Evolutionary conservation across 768 basidiomycete genomes (phyloP), one percentile per base, ranked within the genome.

Genomic region (Hygrophorus russula): DNA sequence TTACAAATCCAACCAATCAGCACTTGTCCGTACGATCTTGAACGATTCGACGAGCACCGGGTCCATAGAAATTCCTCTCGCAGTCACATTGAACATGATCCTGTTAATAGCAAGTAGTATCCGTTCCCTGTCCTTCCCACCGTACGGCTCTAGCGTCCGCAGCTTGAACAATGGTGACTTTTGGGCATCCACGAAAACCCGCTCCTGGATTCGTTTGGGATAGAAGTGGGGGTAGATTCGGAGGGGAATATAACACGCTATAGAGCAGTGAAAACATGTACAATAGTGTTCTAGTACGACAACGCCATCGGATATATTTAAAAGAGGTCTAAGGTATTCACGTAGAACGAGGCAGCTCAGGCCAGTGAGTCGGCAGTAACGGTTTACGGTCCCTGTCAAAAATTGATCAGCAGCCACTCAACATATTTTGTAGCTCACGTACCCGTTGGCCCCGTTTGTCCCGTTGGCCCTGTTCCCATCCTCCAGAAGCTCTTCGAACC

Each of bases 71-170:
- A 3, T 24, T 24, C 24, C 24, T 24, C 24, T 7, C 24, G 24
- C 24, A 24, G n/a, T 24, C 24, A 3, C 24, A 24, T 7, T 24
- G 24, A 24, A 24, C 24, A 24, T 92, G 28, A 69, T 79, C 20
- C 87, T 74, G 43, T 81, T 76, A 47, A 99, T 96, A 0, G 85
- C 89, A 10, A 97, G 71, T 54, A 96, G 58, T 42, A 98, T 93
- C 48, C 84, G 68, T 24, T 76, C 76, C 2, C 73, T 71, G 36
- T 82, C 68, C 39, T 65, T 65, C 19, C 86, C 80, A 51, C 74
- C 68, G 59, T 79, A 90, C 0, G 74, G 74, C 35, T 62, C 66
- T 18, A 94, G 66, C 2, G 87, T 81, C 58, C 73, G 77, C 0
- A 92, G 80, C 57, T 77, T 71, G 64, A 78, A 91, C 15, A 91